Evolutionary conservation across 805 yeast species (phyloP).

Genomic region (Nakazawaea siamensis): DNA sequence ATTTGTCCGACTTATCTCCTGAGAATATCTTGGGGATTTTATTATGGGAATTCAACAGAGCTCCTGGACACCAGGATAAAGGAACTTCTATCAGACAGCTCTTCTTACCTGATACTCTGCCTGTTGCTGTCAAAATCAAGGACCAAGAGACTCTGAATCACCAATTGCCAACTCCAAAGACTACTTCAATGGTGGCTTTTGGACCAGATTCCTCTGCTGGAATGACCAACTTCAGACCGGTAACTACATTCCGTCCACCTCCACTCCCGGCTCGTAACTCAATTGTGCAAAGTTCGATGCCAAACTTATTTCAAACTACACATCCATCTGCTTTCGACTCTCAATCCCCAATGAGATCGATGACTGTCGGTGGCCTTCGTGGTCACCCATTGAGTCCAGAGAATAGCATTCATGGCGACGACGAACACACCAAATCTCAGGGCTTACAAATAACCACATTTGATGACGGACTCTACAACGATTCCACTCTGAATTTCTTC

Average conservation of each 20-base stretch:
- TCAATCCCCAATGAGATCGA: no score
- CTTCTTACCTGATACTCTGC: not conserved
- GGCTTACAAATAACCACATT: no score
- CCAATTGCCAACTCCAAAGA: slow-evolving; percentile 16
- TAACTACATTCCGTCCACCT: not conserved
- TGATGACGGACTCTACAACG: no score
- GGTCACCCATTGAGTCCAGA: slow-evolving; percentile 2
- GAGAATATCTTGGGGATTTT: slow-evolving; percentile 26
- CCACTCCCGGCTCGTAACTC: not conserved
- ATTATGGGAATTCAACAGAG: slow-evolving; percentile 35
- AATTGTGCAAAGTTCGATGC: not conserved
- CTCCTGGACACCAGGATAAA: slow-evolving; percentile 15
- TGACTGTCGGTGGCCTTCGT: not conserved
- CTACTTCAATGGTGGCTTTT: not conserved
- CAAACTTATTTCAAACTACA: not conserved
- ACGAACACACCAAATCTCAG: no score
- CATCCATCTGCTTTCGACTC: no score
- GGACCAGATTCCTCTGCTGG: not conserved
- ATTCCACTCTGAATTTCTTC: no score
- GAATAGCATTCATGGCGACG: not conserved
- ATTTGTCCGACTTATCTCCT: slow-evolving; percentile 14
- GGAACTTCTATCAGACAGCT: slow-evolving; percentile 22
- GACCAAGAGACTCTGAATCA: slow-evolving; percentile 8
- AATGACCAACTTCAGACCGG: no score
- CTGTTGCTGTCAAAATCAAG: not conserved